These are phyloP conservation scores for Chaetomiaceae sp. DNA, from an alignment of 2,329 filamentous ascomycete genomes.

Conservation along the genomic window DNA sequence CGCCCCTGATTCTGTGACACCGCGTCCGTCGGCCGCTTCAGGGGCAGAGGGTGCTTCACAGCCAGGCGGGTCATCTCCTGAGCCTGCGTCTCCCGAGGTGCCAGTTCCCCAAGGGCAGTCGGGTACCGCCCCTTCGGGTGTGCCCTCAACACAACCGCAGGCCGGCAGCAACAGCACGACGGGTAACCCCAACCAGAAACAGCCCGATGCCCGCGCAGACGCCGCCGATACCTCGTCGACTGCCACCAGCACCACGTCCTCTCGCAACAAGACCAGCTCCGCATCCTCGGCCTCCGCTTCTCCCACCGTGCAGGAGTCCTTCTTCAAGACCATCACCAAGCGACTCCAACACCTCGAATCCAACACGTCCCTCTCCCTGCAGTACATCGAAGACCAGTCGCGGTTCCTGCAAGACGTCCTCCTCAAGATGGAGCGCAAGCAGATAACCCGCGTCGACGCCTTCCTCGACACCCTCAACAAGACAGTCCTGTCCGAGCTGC, in stretches of 20 bases:
- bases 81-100: constrained; percentile 6
- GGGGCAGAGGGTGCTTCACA: constrained; percentile 6
- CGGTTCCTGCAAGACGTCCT: constrained; percentile 84
- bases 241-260: constrained; percentile 21
- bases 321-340: constrained; percentile 96
- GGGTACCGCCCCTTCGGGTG: neutral
- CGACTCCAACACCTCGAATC: constrained; percentile 85
- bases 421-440: constrained; percentile 78
- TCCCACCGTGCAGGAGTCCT: constrained; percentile 91
- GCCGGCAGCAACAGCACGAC: constrained; percentile 5
- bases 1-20: constrained; percentile 9
- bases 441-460: constrained; percentile 73
- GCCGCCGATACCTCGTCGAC: constrained; percentile 8
- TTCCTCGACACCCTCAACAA: constrained; percentile 84
- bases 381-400: constrained; percentile 97
- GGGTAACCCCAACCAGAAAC: constrained; percentile 12
- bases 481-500: constrained; percentile 78
- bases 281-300: constrained; percentile 47
- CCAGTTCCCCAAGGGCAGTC: constrained; percentile 11
- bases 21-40: constrained; percentile 7
- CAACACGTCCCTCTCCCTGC: constrained; percentile 86
- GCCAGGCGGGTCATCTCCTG: constrained; percentile 11
- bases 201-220: constrained; percentile 4
- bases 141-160: constrained; percentile 1
- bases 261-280: constrained; percentile 36